Evolutionary conservation across 2,329 filamentous ascomycete species (phyloP), one percentile per base, ranked within the genome.

Genomic region (Coniochaeta pulveracea): DNA sequence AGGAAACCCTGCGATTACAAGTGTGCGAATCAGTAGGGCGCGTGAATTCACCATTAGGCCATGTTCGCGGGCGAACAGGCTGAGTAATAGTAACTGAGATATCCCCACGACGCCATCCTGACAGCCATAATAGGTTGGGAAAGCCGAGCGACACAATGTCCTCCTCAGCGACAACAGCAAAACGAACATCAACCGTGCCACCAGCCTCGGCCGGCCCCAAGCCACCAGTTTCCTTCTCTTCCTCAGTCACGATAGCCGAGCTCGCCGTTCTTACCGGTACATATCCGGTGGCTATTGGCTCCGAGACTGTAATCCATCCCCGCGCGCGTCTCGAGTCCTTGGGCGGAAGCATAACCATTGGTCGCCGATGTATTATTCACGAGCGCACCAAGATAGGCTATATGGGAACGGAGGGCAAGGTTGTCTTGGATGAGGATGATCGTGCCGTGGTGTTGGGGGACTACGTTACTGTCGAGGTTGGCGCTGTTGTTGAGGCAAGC

Each of bases 291-390:
- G 79, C 75, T 27, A 76, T 96, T 41, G 79, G 79, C 36, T 69
- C 82, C 16, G 78, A 85, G 48, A 79, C 76, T 4, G 72, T 95
- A 6, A 60, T 98, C n/a, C 89, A 96, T 48, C 88, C 91, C 1
- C 83, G 88, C 31, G 74, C 79, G 11, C 76, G 79, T 40, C 70
- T 95, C 36, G 82, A 86, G 47, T 80, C 89, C 7, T 76, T 76
- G 37, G 68, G 80, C 33, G 85, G 85, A 4, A 79, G 85, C 26
- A 76, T 96, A 43, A 76, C 77, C 18, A 72, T 93, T 38, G 86
- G 88, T 17, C 76, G 84, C 37, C 76, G 80, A 34, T 91, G 83
- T 47, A 81, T 94, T 28, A 67, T 96, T 26, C 76, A 81, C 44
- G 91, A 96, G 58, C 62, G 74, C 37, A 57, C 67, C 7, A 60